Percentiles rank a stretch among this genome's conserved stretches.
Evolutionary conservation across 345 rosid genomes (phyloP).

Genomic region (sweet orange (Citrus sinensis)): DVS_A1.0 CM039168.1:28574001-28574500

Average conservation of each 20-base stretch:
- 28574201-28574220: not conserved
- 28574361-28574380: no score
- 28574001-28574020: not conserved
- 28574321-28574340: not conserved
- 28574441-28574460: no score
- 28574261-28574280: no score
- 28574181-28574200: not conserved
- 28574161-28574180: not conserved
- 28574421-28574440: no score
- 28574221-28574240: not conserved
- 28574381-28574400: no score
- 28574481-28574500: no score
- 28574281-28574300: not conserved
- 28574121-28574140: not conserved
- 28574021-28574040: no score
- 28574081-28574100: not conserved
- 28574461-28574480: no score
- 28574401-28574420: no score
- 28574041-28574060: conserved; percentile 3
- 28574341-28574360: not conserved
- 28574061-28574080: not conserved
- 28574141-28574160: not conserved
- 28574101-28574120: not conserved
- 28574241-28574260: not conserved
- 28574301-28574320: no score